These are phyloP conservation scores for Debaryomyces psychrophilus DNA, from an alignment of 1,139 yeast genomes.

Conservation along the genomic window DNA sequence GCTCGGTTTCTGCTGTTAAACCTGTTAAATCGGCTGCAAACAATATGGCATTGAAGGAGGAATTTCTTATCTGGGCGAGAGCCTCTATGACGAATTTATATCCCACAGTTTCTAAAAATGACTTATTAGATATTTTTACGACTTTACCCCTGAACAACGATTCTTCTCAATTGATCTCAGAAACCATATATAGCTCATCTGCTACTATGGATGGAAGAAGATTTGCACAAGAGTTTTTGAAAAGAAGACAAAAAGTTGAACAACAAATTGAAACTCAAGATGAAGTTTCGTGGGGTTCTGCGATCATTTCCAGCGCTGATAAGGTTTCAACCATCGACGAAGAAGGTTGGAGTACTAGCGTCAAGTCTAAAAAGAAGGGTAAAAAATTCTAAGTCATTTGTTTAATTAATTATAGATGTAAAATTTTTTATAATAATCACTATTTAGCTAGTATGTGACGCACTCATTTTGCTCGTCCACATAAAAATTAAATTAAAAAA, in stretches of 20 bases:
- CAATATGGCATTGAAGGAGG: slow-evolving; percentile 51
- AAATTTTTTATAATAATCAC: background rate
- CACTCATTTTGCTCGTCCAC: background rate
- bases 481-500: background rate
- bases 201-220: slow-evolving; percentile 94
- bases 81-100: slow-evolving; percentile 71
- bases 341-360: slow-evolving; percentile 73
- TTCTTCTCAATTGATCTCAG: slow-evolving; percentile 84
- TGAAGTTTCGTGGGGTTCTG: slow-evolving; percentile 69
- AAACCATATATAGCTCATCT: slow-evolving; percentile 87
- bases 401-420: background rate
- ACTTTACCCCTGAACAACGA: slow-evolving; percentile 76
- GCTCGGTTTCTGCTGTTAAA: slow-evolving; percentile 47
- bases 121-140: slow-evolving; percentile 76
- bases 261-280: slow-evolving; percentile 52
- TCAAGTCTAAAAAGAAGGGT: slow-evolving; percentile 61
- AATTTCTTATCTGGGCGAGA: slow-evolving; percentile 85
- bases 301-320: slow-evolving; percentile 53
- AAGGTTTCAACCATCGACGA: slow-evolving; percentile 55
- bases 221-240: slow-evolving; percentile 87
- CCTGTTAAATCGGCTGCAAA: slow-evolving; percentile 30
- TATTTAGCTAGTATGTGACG: too few species aligned
- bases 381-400: slow-evolving; percentile 15
- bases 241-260: slow-evolving; percentile 75
- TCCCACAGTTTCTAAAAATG: slow-evolving; percentile 73